Percentiles rank a stretch among this genome's conserved stretches.
Conservation (phyloP, 495 filamentous ascomycete species). For the Patellaria atrata region DNA sequence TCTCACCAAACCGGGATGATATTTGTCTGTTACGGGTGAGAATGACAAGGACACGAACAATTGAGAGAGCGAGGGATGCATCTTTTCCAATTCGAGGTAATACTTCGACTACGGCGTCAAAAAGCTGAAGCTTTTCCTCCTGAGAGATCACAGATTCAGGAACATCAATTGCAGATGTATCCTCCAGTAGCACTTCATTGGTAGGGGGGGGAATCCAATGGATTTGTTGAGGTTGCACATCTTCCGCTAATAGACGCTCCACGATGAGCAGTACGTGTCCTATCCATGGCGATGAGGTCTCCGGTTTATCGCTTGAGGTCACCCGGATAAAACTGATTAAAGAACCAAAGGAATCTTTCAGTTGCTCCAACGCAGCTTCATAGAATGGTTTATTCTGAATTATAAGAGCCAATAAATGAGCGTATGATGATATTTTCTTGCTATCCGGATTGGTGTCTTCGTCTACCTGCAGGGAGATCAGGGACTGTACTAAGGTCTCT, state of each 20-base stretch:
- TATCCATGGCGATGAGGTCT: conserved; percentile 74
- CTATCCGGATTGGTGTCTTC: conserved; percentile 54
- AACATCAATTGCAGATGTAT: conserved; percentile 40
- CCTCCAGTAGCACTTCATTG: conserved; percentile 24
- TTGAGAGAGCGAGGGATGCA: conserved; percentile 65
- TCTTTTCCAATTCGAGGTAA: conserved; percentile 79
- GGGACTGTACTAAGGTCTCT: conserved; percentile 66
- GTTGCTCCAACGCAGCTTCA: conserved; percentile 51
- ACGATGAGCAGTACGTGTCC: conserved; percentile 78
- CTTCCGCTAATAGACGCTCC: conserved; percentile 78
- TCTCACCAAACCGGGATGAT: conserved; percentile 65
- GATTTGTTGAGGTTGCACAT: conserved; percentile 62
- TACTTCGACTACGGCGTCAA: conserved; percentile 63
- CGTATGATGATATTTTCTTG: conserved; percentile 83
- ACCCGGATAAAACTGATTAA: conserved; percentile 73
- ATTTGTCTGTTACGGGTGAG: conserved; percentile 66
- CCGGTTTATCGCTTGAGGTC: conserved; percentile 48
- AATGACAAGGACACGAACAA: conserved; percentile 75
- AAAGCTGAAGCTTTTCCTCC: conserved; percentile 52
- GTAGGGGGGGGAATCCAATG: conserved; percentile 51
- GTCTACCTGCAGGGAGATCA: conserved; percentile 68
- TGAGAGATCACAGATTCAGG: conserved; percentile 49
- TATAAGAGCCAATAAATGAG: conserved; percentile 79
- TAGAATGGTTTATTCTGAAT: conserved; percentile 76
- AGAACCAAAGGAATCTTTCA: conserved; percentile 63